Base-by-base conservation (phyloP, 345 rosid species). In the Linum usitatissimum region DNA sequence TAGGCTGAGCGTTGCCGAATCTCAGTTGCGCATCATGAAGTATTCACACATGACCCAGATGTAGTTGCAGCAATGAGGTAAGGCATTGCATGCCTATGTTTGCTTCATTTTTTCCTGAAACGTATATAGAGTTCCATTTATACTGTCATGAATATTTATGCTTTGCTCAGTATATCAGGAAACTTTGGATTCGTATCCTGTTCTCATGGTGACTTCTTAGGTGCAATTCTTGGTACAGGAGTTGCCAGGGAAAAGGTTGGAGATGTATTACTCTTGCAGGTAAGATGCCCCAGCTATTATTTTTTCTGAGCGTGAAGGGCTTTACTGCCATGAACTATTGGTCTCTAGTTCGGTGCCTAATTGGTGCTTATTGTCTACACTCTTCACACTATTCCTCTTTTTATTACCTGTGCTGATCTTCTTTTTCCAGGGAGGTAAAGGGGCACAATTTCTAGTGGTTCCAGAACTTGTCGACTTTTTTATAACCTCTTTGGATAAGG, bases 1-100 rank as follows among this genome's bases (percentile, higher is more conserved):
- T 73, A 93, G 99, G 97, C 99, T 62, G 97, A 93, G 73, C 81
- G 91, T 65, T 84, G 95, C 75, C 84, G 98, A 71, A 73, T 92
- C 57, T 89, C 98, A 13, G 65, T 89, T 62, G 95, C 96, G 67
- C 84, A 84, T 72, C 77, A 86, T 58, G 91, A 89, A 68, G 78
- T 72, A 5, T 60, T 89, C 62, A 77, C 70, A 10, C 67, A 57
- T 75, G 93, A 79, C 76, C 84, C 87, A 48, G 94, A 87, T 68
- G 72, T 77, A 65, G 86, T 93, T 80, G 79, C 85, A 17, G 94
- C 88, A 74, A 71, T 82, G 64, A 89, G 89, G 97, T 85, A 64
- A 63, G 51, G 59, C 67, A 60, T 67, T 54, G 57, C 45, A 15
- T 55, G 10, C 38, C 18, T 30, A 2, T 6, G 18, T 20, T 66